Conservation (phyloP, 2,329 filamentous ascomycete species). For the Atkinsonella texensis region DNA sequence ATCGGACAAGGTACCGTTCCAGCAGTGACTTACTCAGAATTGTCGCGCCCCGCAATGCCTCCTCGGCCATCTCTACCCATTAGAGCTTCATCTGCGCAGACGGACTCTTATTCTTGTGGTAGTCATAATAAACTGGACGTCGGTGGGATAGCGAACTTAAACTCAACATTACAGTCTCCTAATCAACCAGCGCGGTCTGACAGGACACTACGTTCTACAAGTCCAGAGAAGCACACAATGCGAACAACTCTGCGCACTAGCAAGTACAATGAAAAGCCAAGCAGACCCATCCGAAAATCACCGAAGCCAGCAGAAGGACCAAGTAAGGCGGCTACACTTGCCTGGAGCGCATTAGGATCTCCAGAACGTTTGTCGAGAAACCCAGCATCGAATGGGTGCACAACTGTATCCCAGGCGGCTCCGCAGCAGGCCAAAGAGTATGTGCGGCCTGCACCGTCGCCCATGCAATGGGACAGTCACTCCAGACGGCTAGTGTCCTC, state of each 20-base stretch:
- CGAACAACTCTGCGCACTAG: slow-evolving; percentile 46
- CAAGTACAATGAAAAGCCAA: slow-evolving; percentile 30
- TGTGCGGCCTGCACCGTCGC: slow-evolving; percentile 19
- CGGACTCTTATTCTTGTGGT: slow-evolving; percentile 18
- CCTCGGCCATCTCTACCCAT: slow-evolving; percentile 44
- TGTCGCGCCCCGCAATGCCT: slow-evolving; percentile 57
- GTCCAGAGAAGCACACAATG: slow-evolving; percentile 50
- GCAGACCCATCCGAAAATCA: slow-evolving; percentile 27
- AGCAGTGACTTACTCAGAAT: slow-evolving; percentile 64
- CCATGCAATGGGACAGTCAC: slow-evolving; percentile 41
- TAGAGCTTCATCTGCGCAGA: slow-evolving; percentile 39
- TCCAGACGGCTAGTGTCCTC: slow-evolving; percentile 36
- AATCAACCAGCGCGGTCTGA: slow-evolving; percentile 22
- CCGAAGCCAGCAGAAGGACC: slow-evolving; percentile 36
- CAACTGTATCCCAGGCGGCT: slow-evolving; percentile 10
- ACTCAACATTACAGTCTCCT: slow-evolving; percentile 20
- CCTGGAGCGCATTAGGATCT: slow-evolving; percentile 40
- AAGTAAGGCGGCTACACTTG: slow-evolving; percentile 51
- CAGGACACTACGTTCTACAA: slow-evolving; percentile 34
- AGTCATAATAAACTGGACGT: slow-evolving; percentile 12
- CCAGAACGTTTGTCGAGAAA: slow-evolving; percentile 22
- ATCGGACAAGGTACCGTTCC: slow-evolving; percentile 76
- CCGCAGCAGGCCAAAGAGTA: slow-evolving; percentile 21
- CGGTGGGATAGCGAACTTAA: slow-evolving; percentile 7
- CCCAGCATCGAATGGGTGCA: slow-evolving; percentile 13